Base-by-base conservation (phyloP, 2,329 filamentous ascomycete genomes). In the Penicillium sp. region DNA sequence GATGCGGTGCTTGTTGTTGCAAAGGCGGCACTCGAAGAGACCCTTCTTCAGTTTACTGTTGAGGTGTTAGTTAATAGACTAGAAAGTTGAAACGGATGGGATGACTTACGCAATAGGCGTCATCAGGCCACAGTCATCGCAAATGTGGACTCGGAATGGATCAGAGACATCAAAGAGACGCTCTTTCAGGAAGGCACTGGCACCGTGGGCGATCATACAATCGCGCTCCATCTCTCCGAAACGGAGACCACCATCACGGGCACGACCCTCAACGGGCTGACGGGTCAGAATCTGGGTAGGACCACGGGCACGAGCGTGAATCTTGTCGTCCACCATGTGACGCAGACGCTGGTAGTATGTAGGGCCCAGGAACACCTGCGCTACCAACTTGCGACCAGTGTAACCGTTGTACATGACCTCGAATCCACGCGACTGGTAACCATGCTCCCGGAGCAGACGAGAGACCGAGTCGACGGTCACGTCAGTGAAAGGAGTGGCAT, bases 171-270 rank as follows among this genome's bases (percentile, higher is more conserved):
- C 93, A 70, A 99, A 97, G 57, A 99, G 80, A 70, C 95, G 87
- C 82, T 99, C 95, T 80, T 99, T 99, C 72, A 99, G 80, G 85
- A 99, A 99, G 1, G 93, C 89, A 54, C 92, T 93, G 3, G 96
- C 95, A 73, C 95, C 95, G 75, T 99, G 96, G n/a, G 96, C 92
- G 81, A 99, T 99, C 95, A 99, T 99, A 76, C 95, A 99, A 86
- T 99, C 96, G 81, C 96, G 93, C 79, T 99, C 96, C 95, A 99
- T 99, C 83, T 99, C 95, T 88, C 95, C 95, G 86, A 99, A 99
- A 74, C 96, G 93, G 45, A 99, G 85, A 82, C 95, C 95, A 84
- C 95, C 95, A 74, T 99, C 96, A 78, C 96, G 84, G 3, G 95
- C 95, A 86, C 96, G 91, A 89, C 95, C 95, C 79, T 99, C 95